These are phyloP conservation scores for Alternaria gaisen DNA, from an alignment of 2,329 filamentous ascomycete species.

Conservation along the genomic window DNA sequence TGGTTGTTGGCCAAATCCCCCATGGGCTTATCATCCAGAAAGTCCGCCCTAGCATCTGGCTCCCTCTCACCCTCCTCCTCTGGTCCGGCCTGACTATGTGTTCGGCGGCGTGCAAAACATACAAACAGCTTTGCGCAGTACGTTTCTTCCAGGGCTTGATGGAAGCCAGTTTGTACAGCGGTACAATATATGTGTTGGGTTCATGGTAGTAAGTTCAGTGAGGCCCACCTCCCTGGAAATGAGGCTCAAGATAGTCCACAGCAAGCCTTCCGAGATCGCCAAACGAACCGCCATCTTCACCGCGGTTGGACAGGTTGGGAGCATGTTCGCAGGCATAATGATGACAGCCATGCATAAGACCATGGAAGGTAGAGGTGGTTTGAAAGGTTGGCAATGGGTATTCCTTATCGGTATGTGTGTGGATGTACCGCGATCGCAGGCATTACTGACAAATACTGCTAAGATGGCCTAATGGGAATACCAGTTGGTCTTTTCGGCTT, in stretches of 20 bases:
- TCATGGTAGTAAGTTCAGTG: constrained; percentile 38
- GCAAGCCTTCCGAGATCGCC: constrained; percentile 35
- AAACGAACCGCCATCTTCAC: constrained; percentile 39
- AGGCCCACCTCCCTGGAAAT: neutral
- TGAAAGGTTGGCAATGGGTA: constrained; percentile 40
- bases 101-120: constrained; percentile 34
- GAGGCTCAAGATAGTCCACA: constrained; percentile 5
- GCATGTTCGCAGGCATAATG: constrained; percentile 40
- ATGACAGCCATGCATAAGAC: constrained; percentile 38
- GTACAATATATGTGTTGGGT: constrained; percentile 35
- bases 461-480: constrained; percentile 36
- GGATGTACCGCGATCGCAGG: neutral
- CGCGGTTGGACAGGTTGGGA: constrained; percentile 32
- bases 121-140: constrained; percentile 30
- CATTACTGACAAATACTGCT: constrained; percentile 1
- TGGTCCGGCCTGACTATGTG: constrained; percentile 41
- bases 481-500: constrained; percentile 35
- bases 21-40: constrained; percentile 37
- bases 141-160: constrained; percentile 35
- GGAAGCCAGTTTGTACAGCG: constrained; percentile 34
- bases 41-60: constrained; percentile 33
- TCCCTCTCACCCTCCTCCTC: constrained; percentile 30
- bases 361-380: constrained; percentile 27
- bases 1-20: constrained; percentile 35
- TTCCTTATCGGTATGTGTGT: constrained; percentile 30